These are phyloP conservation scores for Panicum hallii DNA, from an alignment of 202 grass and related monocot species.

Conservation along the genomic window DNA sequence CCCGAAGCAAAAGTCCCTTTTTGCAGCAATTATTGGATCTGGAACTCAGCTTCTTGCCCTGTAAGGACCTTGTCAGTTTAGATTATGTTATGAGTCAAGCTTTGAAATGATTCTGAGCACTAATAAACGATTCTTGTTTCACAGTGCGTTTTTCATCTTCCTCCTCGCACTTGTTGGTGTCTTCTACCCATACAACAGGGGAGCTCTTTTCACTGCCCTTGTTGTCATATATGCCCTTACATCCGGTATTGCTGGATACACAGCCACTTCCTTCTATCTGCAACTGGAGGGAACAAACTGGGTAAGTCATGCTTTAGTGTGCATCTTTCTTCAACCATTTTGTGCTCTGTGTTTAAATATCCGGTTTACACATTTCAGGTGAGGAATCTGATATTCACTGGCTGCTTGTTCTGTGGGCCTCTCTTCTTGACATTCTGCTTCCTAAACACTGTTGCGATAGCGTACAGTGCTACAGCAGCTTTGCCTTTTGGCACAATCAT, in stretches of 20 bases:
- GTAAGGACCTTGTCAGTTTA: conserved; percentile 59
- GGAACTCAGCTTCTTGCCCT: conserved; percentile 93
- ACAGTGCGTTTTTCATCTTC: conserved; percentile 87
- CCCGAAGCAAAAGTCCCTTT: conserved; percentile 74
- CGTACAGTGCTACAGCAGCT: conserved; percentile 83
- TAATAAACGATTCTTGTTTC: conserved; percentile 38
- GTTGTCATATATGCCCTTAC: conserved; percentile 94
- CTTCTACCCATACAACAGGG: conserved; percentile 94
- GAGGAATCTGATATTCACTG: conserved; percentile 88
- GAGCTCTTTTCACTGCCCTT: conserved; percentile 88
- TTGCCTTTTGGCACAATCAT: conserved; percentile 89
- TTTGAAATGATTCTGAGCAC: conserved; percentile 39
- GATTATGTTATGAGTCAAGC: conserved; percentile 36
- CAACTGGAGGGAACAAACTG: conserved; percentile 92
- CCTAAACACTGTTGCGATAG: conserved; percentile 89
- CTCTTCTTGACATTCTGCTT: conserved; percentile 93
- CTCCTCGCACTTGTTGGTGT: conserved; percentile 86
- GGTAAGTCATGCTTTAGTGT: conserved; percentile 59
- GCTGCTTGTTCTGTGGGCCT: conserved; percentile 87
- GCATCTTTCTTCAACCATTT: conserved; percentile 30
- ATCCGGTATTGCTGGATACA: conserved; percentile 92
- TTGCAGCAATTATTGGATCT: conserved; percentile 85
- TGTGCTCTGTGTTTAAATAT: conserved; percentile 25
- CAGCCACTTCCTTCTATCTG: conserved; percentile 82
- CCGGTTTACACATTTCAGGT: conserved; percentile 62